phyloP scores from a whole-genome alignment of 306 rosid species.

The Pueraria montana region DNA sequence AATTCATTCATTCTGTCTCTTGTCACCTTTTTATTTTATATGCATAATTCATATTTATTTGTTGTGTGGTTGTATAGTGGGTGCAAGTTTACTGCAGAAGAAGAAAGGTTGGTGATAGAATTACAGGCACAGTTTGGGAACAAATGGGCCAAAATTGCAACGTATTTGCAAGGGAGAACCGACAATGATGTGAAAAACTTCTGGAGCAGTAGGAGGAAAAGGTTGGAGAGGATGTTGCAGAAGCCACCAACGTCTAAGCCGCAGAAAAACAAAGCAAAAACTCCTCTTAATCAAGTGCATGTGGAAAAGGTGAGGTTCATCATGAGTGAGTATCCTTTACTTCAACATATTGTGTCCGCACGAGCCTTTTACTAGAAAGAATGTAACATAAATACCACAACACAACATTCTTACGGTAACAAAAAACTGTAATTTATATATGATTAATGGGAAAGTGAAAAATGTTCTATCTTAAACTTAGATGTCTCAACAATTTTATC shows the following conservation, averaged over 20 bases:
- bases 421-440: too few species aligned
- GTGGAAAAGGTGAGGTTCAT: conserved; percentile 41
- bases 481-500: neutral
- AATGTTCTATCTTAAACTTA: neutral
- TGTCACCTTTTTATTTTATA: too few species aligned
- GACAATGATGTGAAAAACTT: conserved; percentile 78
- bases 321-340: neutral
- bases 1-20: too few species aligned
- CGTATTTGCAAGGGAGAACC: conserved; percentile 68
- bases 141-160: conserved; percentile 76
- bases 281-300: conserved; percentile 37
- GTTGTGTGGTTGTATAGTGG: too few species aligned
- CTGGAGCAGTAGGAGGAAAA: conserved; percentile 70
- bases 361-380: too few species aligned
- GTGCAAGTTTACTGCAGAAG: conserved; percentile 71
- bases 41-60: too few species aligned
- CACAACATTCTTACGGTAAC: too few species aligned
- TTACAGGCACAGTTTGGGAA: conserved; percentile 72
- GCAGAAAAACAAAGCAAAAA: conserved; percentile 53
- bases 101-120: conserved; percentile 70
- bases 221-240: conserved; percentile 56
- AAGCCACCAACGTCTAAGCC: conserved; percentile 51
- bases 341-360: too few species aligned
- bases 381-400: too few species aligned
- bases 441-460: neutral